phyloP scores from a whole-genome alignment of 768 basidiomycete genomes.

The Hebeloma cylindrosporum region DNA sequence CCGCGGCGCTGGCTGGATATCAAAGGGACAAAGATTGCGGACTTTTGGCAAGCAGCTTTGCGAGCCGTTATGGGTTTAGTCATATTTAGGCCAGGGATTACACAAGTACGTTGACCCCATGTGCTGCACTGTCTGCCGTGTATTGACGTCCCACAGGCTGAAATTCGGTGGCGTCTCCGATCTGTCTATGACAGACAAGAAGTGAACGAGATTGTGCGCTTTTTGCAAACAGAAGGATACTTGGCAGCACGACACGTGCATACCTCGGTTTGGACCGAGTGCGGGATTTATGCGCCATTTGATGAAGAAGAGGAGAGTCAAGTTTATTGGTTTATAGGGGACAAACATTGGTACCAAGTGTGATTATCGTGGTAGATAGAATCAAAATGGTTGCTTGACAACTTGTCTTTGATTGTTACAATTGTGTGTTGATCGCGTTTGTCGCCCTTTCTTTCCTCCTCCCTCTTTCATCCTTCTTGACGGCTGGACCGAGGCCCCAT shows the following conservation, averaged over 20 bases:
- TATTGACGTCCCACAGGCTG: constrained; percentile 42
- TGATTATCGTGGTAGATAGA: constrained; percentile 27
- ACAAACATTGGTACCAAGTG: constrained; percentile 67
- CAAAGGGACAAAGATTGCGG: constrained; percentile 54
- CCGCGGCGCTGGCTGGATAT: constrained; percentile 82
- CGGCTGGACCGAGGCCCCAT: constrained; percentile 26
- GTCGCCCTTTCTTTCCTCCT: constrained; percentile 19
- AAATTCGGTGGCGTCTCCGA: constrained; percentile 70
- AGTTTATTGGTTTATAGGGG: constrained; percentile 58
- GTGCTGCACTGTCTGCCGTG: not conserved
- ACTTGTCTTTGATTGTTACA: no score
- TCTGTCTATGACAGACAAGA: constrained; percentile 77
- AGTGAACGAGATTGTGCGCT: constrained; percentile 57
- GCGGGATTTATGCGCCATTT: constrained; percentile 31
- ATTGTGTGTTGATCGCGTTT: no score
- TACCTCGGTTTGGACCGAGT: constrained; percentile 19
- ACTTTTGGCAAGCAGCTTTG: constrained; percentile 72
- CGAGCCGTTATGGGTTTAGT: constrained; percentile 67
- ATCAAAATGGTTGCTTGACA: constrained; percentile 18
- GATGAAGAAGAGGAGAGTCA: constrained; percentile 53
- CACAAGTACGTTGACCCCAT: constrained; percentile 50
- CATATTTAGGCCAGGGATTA: constrained; percentile 70
- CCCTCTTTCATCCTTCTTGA: constrained; percentile 24
- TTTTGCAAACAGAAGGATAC: constrained; percentile 53
- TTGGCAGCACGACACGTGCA: constrained; percentile 35